Conservation (phyloP, 768 basidiomycete species). For the Termitomyces sp. region DNA sequence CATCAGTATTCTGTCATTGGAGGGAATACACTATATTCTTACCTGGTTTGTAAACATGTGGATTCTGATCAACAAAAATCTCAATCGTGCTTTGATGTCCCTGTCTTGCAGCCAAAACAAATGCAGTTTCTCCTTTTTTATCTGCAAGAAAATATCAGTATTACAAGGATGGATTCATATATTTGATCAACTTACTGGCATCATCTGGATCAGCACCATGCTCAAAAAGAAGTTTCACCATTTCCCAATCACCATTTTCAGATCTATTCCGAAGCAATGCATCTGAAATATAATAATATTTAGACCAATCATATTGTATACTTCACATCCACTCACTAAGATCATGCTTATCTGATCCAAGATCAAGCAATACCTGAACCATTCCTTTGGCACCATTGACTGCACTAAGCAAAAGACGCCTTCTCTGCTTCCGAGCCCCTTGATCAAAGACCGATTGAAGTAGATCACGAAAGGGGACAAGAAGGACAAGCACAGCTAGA, state of each 20-base stretch:
- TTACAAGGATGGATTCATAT: neutral
- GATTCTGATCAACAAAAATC: neutral
- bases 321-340: neutral
- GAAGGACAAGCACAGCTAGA: conserved; percentile 5
- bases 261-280: neutral
- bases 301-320: neutral
- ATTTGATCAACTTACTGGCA: neutral
- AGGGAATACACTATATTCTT: too few species aligned
- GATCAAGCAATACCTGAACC: neutral
- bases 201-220: conserved; percentile 1
- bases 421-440: neutral
- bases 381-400: neutral
- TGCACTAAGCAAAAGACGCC: neutral
- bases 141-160: neutral
- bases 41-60: neutral
- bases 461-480: conserved; percentile 5
- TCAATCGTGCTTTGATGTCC: neutral
- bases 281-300: neutral
- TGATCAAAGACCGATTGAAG: neutral
- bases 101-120: neutral
- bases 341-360: neutral
- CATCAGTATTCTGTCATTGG: neutral
- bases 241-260: neutral
- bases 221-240: neutral
- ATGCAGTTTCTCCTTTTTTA: neutral